Base-by-base conservation (phyloP, 169 alveolate genomes). In the Plasmodium knowlesi region DNA sequence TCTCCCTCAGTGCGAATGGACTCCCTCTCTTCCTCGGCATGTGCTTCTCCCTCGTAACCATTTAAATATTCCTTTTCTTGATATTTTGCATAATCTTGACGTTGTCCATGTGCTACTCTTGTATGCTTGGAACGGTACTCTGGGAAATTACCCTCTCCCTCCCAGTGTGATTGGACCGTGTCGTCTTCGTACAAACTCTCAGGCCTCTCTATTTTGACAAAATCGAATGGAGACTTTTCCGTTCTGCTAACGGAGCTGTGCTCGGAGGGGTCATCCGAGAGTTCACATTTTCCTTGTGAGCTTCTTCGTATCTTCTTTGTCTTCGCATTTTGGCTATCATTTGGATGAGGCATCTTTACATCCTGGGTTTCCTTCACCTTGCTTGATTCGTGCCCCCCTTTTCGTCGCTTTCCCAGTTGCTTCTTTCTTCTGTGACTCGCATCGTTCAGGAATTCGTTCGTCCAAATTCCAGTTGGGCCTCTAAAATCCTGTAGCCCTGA, bases 401-500 rank as follows among this genome's bases (percentile, higher is more conserved):
- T 25, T 82, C 92, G 5, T 53, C 70, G 50, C 70, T 46, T 78
- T 78, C 93, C 92, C 57, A 83, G 78, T 83, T 92, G 39, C 88
- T 67, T 71, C 93, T 84, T 91, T 30, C 78, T 80, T n/a, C 88
- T 79, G 53, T 79, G 54, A 28, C 50, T 54, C 53, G 83, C 67
- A 22, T 80, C 57, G 50, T 74, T 46, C 34, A 25, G 84, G 82
- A 72, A 92, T 92, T 94, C 96, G 43, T 95, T 92, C 22, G 98
- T 96, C 98, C 98, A 96, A 53, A 96, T 95, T 54, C 98, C 98
- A 5, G 97, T 88, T 0, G 98, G 98, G 2, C 98, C 98, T 32
- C 98, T 81, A 92, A 96, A 96, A 74, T 96, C 98, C 6, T 96
- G 97, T 25, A 96, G 92, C 30, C 98, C 98, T 3, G 97, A 94